Evolutionary conservation across 2,329 filamentous ascomycete genomes (phyloP).

Genomic region (Colletotrichum orchidophilum): DNA sequence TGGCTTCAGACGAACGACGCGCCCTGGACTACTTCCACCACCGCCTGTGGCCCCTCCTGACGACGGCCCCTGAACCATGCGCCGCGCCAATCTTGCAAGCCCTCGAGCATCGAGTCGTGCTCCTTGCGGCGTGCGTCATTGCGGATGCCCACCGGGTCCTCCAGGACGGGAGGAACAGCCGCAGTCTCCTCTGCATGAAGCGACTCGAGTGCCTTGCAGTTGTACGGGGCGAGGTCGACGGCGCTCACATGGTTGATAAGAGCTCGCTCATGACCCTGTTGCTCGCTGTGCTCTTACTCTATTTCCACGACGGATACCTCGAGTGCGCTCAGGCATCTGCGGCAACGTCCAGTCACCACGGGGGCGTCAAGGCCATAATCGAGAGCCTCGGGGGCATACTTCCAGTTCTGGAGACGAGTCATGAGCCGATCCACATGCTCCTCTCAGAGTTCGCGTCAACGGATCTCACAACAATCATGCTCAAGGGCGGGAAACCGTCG

Average conservation of each 20-base stretch:
- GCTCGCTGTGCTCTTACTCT: slow-evolving; percentile 53
- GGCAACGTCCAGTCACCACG: slow-evolving; percentile 43
- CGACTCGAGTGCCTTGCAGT: slow-evolving; percentile 44
- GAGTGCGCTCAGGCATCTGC: slow-evolving; percentile 41
- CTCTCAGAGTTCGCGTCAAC: slow-evolving; percentile 54
- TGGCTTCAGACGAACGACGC: slow-evolving; percentile 41
- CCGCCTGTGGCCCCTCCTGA: slow-evolving; percentile 44
- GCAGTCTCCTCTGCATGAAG: slow-evolving; percentile 39
- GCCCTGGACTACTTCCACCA: slow-evolving; percentile 45
- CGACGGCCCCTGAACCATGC: slow-evolving; percentile 41
- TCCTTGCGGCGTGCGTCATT: slow-evolving; percentile 44
- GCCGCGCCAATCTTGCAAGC: slow-evolving; percentile 42
- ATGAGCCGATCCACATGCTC: slow-evolving; percentile 48
- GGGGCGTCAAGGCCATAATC: slow-evolving; percentile 48
- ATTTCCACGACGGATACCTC: slow-evolving; percentile 51
- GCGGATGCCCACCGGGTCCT: slow-evolving; percentile 44
- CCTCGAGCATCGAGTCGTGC: slow-evolving; percentile 44
- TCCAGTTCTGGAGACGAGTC: slow-evolving; percentile 37
- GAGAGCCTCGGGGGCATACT: slow-evolving; percentile 43
- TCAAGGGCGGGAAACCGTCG: slow-evolving; percentile 49
- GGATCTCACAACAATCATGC: slow-evolving; percentile 51
- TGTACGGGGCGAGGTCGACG: slow-evolving; percentile 44
- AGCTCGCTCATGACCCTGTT: slow-evolving; percentile 45
- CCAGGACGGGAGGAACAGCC: slow-evolving; percentile 41
- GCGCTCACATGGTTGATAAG: slow-evolving; percentile 37